Evolutionary conservation across 73 alveolate species (phyloP).

Genomic region (Uronychia binucleata): DNA sequence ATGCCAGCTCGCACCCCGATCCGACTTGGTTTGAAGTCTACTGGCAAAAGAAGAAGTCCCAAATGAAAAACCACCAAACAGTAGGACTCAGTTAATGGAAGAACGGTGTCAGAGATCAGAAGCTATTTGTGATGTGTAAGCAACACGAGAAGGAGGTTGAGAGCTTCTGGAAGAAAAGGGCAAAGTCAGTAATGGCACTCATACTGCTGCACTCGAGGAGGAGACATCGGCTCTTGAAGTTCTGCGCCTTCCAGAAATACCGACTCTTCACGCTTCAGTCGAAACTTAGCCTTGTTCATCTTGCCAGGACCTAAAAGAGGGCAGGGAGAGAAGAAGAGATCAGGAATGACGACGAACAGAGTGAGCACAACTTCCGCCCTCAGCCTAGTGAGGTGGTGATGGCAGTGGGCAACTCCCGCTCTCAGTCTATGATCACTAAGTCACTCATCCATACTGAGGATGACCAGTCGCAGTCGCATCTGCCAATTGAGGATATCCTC

Average conservation of each 20-base stretch:
- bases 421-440: neutral
- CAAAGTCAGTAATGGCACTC: neutral
- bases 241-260: neutral
- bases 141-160: neutral
- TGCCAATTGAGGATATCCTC: neutral
- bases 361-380: too few species aligned
- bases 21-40: neutral
- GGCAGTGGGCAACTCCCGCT: neutral
- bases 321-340: neutral
- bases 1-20: too few species aligned
- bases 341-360: neutral
- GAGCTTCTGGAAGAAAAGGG: neutral
- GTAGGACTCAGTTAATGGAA: neutral
- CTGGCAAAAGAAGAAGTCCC: neutral
- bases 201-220: neutral
- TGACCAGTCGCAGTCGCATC: neutral
- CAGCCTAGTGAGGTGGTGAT: neutral
- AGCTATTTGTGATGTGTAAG: neutral
- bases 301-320: too few species aligned
- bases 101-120: neutral
- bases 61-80: too few species aligned
- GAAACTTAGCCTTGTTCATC: neutral
- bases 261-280: neutral
- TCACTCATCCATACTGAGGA: neutral
- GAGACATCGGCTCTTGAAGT: neutral